Base-by-base conservation (phyloP, 2,329 filamentous ascomycete species). In the Stagonosporopsis cucurbitacearum region DNA sequence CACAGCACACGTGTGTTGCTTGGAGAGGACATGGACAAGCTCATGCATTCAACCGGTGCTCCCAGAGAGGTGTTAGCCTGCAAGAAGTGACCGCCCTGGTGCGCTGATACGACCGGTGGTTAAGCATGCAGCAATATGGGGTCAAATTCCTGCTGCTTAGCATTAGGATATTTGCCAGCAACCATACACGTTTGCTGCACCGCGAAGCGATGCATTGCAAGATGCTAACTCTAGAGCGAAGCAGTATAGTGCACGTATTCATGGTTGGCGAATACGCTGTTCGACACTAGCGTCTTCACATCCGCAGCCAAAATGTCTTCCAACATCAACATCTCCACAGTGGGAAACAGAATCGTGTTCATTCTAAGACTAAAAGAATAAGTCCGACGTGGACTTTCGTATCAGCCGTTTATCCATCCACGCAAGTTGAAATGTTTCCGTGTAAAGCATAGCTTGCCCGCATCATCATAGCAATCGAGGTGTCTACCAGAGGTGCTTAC, bases 1-100 rank as follows among this genome's bases (percentile, higher is more conserved):
- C 3, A 15, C 6, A 6, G 13, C 23, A 11, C 17, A 9, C 7
- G 17, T 7, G 6, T 2, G 19, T 45, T 23, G 19, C 42, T 22
- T 15, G 4, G 42, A n/a, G 19, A 13, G 11, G 42, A 7, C 12
- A 17, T n/a, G 20, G 19, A 22, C 20, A 36, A 26, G 22, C 22
- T 4, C 13, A 36, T 25, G 43, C 12, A 25, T 39, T 44, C 49
- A 44, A 35, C 49, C 32, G 41, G 49, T 44, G 40, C 40, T 33
- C 39, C 37, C 19, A 25, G 25, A 39, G 15, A 43, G 22, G 35
- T 26, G 15, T 23, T 25, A 17, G 23, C 6, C n/a, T 15, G 11
- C 13, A 30, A 5, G 13, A 22, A 12, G 25, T 6, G 4, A 17
- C 17, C 26, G 2, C 13, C 25, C 5, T 3, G 23, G 19, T 32